A percentile compares a stretch with the other conserved stretches of the same genome.
Evolutionary conservation across 2,329 filamentous ascomycete genomes (phyloP).

Genomic region (Penicillium sp.): DNA sequence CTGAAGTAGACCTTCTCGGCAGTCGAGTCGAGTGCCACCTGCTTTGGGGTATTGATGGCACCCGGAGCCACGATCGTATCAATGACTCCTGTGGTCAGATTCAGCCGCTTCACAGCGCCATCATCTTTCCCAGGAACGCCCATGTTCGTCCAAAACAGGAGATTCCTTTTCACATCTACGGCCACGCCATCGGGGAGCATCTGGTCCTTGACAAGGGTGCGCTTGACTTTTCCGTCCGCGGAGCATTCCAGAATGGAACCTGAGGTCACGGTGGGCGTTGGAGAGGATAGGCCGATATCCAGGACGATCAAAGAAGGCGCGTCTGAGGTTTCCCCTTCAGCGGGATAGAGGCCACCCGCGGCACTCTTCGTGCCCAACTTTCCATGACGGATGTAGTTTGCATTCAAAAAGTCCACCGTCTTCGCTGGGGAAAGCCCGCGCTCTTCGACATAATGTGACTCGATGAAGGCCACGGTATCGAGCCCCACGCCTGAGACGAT

Average conservation of each 20-base stretch:
- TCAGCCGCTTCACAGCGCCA: conserved; percentile 45
- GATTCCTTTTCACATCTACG: conserved; percentile 31
- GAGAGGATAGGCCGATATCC: conserved; percentile 25
- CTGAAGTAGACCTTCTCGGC: conserved; percentile 40
- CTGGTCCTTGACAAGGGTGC: conserved; percentile 15
- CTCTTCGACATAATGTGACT: conserved; percentile 53
- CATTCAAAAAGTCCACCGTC: conserved; percentile 48
- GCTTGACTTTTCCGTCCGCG: conserved; percentile 4
- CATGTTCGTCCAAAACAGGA: conserved; percentile 55
- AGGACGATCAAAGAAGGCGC: no score
- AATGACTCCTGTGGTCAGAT: conserved; percentile 50
- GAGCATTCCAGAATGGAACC: conserved; percentile 22
- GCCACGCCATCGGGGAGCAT: conserved; percentile 49
- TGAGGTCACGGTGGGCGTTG: conserved; percentile 9
- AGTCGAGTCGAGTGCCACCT: conserved; percentile 34
- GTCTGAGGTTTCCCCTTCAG: conserved; percentile 10
- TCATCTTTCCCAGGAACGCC: conserved; percentile 41
- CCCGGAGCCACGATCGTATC: conserved; percentile 46
- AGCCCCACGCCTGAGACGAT: conserved; percentile 43
- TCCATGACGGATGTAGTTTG: conserved; percentile 48
- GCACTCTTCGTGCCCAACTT: conserved; percentile 48
- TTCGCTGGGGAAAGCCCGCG: conserved; percentile 42
- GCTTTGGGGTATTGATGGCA: conserved; percentile 50
- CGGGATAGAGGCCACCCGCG: conserved; percentile 44
- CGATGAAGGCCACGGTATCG: conserved; percentile 55